phyloP scores from a whole-genome alignment of 768 basidiomycete genomes.

The Trametes villosa region DNA sequence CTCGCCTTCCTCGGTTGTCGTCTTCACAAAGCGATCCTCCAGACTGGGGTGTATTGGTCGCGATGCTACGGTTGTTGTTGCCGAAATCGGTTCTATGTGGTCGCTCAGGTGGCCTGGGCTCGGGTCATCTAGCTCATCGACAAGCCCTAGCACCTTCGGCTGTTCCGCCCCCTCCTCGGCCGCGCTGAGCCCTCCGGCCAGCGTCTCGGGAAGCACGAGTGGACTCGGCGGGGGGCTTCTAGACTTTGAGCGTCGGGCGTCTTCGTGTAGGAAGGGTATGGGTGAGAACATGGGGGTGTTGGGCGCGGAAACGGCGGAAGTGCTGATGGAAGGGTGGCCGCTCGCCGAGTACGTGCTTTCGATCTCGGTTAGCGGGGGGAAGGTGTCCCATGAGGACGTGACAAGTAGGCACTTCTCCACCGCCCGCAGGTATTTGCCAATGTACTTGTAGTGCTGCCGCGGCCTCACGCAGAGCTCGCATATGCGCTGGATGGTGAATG shows the following conservation, averaged over 20 bases:
- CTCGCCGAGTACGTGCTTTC: constrained; percentile 30
- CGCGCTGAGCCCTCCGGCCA: constrained; percentile 34
- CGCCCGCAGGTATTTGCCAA: constrained; percentile 89
- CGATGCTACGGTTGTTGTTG: constrained; percentile 52
- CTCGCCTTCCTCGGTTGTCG: constrained; percentile 38
- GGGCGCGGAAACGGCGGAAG: constrained; percentile 59
- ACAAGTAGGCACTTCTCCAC: constrained; percentile 83
- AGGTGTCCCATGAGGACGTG: constrained; percentile 77
- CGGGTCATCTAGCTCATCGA: constrained; percentile 87
- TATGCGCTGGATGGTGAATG: constrained; percentile 89
- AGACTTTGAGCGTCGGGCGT: constrained; percentile 79
- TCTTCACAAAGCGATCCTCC: constrained; percentile 66
- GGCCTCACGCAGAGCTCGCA: constrained; percentile 81
- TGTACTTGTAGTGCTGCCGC: constrained; percentile 67
- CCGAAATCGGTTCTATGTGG: constrained; percentile 69
- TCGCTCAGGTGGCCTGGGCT: constrained; percentile 85
- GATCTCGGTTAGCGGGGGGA: constrained; percentile 60
- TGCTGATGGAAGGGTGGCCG: constrained; percentile 45
- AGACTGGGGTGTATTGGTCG: constrained; percentile 59
- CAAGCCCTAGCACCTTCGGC: constrained; percentile 70
- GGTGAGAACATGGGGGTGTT: constrained; percentile 86
- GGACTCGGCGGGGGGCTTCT: constrained; percentile 82
- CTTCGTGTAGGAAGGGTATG: constrained; percentile 84
- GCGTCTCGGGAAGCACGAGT: constrained; percentile 51
- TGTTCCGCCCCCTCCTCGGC: constrained; percentile 39